phyloP scores from a whole-genome alignment of 768 basidiomycete species.

The Butyriboletus loyo region DNA sequence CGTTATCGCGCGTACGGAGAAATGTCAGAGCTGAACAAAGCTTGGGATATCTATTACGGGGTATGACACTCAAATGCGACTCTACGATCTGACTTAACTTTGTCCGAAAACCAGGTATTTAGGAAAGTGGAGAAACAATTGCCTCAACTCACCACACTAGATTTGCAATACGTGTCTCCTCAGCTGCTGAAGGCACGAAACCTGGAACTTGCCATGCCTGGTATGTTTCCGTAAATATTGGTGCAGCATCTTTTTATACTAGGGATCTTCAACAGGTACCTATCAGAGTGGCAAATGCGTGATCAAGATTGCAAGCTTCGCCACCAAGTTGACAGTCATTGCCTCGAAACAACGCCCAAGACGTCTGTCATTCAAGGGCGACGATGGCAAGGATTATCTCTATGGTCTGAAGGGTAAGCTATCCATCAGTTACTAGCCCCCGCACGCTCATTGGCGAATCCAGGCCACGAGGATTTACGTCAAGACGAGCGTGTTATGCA shows the following conservation, averaged over 20 bases:
- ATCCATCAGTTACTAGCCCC: too few species aligned
- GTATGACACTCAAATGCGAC: conserved; percentile 41
- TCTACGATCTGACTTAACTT: neutral
- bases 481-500: conserved; percentile 99
- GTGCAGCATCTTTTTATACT: neutral
- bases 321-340: conserved; percentile 88
- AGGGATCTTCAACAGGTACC: conserved; percentile 53
- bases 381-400: conserved; percentile 91
- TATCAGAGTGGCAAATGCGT: conserved; percentile 87
- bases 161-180: conserved; percentile 97
- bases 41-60: conserved; percentile 98
- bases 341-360: conserved; percentile 96
- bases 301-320: conserved; percentile 79
- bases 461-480: conserved; percentile 97
- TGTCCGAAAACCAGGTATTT: conserved; percentile 63
- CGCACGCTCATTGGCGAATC: conserved; percentile 1
- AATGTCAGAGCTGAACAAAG: conserved; percentile 86
- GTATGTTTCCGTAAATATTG: conserved; percentile 36
- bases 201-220: conserved; percentile 94
- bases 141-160: conserved; percentile 82
- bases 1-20: conserved; percentile 87
- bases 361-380: conserved; percentile 80
- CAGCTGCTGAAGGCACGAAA: conserved; percentile 83
- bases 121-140: conserved; percentile 94
- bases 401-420: conserved; percentile 80